Percentiles rank a stretch among this genome's conserved stretches.
Evolutionary conservation across 1,139 yeast species (phyloP).

Genomic region (Zygotorulaspora mrakii): DNA sequence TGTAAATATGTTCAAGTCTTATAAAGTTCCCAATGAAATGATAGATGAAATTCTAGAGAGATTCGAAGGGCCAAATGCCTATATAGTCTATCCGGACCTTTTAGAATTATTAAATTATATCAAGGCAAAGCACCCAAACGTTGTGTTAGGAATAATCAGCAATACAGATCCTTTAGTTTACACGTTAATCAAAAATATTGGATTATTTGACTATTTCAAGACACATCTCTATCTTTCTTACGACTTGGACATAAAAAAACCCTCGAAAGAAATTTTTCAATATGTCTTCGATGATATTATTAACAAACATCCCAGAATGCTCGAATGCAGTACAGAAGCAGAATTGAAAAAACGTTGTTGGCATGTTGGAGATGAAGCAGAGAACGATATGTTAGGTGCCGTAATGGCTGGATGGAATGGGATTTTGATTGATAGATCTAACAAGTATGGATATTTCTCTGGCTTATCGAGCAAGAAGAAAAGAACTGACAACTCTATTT

Average conservation of each 20-base stretch:
- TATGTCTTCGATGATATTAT: slow-evolving; percentile 37
- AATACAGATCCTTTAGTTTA: slow-evolving; percentile 57
- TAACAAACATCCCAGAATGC: slow-evolving; percentile 18
- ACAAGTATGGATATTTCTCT: slow-evolving; percentile 29
- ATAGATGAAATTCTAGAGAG: slow-evolving; percentile 43
- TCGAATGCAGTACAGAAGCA: slow-evolving; percentile 12
- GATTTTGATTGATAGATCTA: slow-evolving; percentile 47
- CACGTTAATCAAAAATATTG: slow-evolving; percentile 46
- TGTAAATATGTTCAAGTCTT: slow-evolving; percentile 41
- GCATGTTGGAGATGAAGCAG: slow-evolving; percentile 65
- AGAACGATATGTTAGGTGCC: slow-evolving; percentile 53
- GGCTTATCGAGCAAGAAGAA: slow-evolving; percentile 5
- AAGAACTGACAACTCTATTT: slow-evolving; percentile 23
- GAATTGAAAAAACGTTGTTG: slow-evolving; percentile 40
- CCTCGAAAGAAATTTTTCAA: slow-evolving; percentile 47
- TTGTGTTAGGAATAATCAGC: slow-evolving; percentile 48
- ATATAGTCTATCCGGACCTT: slow-evolving; percentile 53
- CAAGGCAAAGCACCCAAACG: slow-evolving; percentile 34
- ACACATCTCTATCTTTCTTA: slow-evolving; percentile 49
- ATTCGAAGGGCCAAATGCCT: slow-evolving; percentile 52
- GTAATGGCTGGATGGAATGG: slow-evolving; percentile 60
- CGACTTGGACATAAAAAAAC: slow-evolving; percentile 52
- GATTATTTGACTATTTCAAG: slow-evolving; percentile 40
- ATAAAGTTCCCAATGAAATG: slow-evolving; percentile 30
- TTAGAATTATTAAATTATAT: slow-evolving; percentile 44